Evolutionary conservation across 83 land plant species (phyloP).

Genomic region (Thuja plicata): DNA sequence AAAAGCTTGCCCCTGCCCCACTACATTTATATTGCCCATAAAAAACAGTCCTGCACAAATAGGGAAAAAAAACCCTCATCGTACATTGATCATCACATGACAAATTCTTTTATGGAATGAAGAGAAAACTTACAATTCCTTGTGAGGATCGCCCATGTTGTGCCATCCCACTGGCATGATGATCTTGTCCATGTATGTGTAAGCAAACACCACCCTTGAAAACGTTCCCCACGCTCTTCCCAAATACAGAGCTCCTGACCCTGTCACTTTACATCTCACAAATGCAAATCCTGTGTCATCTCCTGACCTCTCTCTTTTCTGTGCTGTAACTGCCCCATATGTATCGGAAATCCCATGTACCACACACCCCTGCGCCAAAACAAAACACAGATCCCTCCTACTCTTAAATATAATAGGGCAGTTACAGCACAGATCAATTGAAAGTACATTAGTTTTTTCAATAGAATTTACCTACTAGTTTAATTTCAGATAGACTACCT

Average conservation of each 20-base stretch:
- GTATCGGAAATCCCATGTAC: conserved; percentile 42
- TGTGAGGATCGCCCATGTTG: conserved; percentile 44
- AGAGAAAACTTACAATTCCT: conserved; percentile 18
- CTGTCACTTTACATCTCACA: conserved; percentile 62
- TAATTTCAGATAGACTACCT: too few relatives aligned
- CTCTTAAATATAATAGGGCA: too few relatives aligned
- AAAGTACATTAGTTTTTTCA: too few relatives aligned
- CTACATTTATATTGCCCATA: conserved; percentile 29
- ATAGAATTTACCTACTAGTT: too few relatives aligned
- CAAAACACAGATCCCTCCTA: not conserved
- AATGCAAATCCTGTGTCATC: conserved; percentile 74
- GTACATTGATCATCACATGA: not conserved
- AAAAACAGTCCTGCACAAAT: conserved; percentile 22
- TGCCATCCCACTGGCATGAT: conserved; percentile 71
- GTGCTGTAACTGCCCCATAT: conserved; percentile 58
- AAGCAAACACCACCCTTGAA: conserved; percentile 72
- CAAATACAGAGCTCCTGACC: conserved; percentile 59
- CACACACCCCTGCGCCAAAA: conserved; percentile 34
- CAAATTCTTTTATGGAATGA: too few relatives aligned
- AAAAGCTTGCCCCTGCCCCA: conserved; percentile 28
- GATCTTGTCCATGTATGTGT: conserved; percentile 59
- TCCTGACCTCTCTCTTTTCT: conserved; percentile 38
- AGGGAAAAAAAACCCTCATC: not conserved
- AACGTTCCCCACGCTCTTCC: conserved; percentile 84
- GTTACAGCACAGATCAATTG: too few relatives aligned